Evolutionary conservation across 805 yeast genomes (phyloP).

Genomic region (Vanderwaltozyma verrucispora): DNA sequence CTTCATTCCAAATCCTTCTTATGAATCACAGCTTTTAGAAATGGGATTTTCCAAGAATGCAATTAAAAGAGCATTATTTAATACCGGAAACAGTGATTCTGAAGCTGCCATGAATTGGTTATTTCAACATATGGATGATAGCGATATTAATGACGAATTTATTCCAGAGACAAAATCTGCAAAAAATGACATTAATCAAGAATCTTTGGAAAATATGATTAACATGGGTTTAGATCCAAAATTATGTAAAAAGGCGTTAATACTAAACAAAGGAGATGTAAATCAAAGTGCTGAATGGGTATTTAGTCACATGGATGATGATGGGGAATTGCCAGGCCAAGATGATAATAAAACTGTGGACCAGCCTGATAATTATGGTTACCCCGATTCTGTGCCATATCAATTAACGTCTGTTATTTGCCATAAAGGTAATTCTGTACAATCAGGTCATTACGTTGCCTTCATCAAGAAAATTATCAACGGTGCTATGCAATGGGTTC

Average conservation of each 20-base stretch:
- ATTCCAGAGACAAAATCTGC: slow-evolving; percentile 16
- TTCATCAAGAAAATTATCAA: slow-evolving; percentile 41
- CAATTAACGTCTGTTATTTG: slow-evolving; percentile 60
- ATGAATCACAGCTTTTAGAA: slow-evolving; percentile 43
- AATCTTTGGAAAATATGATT: slow-evolving; percentile 18
- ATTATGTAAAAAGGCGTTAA: slow-evolving; percentile 64
- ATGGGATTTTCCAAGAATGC: slow-evolving; percentile 86
- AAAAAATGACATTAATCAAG: slow-evolving; percentile 13
- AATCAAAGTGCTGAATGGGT: slow-evolving; percentile 89
- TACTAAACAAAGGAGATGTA: slow-evolving; percentile 45
- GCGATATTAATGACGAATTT: slow-evolving; percentile 61
- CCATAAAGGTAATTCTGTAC: slow-evolving; percentile 83
- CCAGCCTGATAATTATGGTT: slow-evolving; percentile 9
- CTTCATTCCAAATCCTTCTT: slow-evolving; percentile 48
- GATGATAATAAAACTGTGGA: slow-evolving; percentile 5
- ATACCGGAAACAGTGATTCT: slow-evolving; percentile 46
- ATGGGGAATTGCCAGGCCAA: slow-evolving; percentile 40
- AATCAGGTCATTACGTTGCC: slow-evolving; percentile 87
- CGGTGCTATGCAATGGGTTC: slow-evolving; percentile 48
- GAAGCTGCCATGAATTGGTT: slow-evolving; percentile 89
- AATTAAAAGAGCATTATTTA: slow-evolving; percentile 53
- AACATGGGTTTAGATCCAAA: slow-evolving; percentile 68
- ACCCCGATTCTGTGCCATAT: slow-evolving; percentile 9
- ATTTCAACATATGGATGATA: slow-evolving; percentile 79
- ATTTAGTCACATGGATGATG: slow-evolving; percentile 70